Percentiles rank a stretch among this genome's conserved stretches.
phyloP scores from a whole-genome alignment of 2,329 filamentous ascomycete genomes.

The Clonostachys solani region DNA sequence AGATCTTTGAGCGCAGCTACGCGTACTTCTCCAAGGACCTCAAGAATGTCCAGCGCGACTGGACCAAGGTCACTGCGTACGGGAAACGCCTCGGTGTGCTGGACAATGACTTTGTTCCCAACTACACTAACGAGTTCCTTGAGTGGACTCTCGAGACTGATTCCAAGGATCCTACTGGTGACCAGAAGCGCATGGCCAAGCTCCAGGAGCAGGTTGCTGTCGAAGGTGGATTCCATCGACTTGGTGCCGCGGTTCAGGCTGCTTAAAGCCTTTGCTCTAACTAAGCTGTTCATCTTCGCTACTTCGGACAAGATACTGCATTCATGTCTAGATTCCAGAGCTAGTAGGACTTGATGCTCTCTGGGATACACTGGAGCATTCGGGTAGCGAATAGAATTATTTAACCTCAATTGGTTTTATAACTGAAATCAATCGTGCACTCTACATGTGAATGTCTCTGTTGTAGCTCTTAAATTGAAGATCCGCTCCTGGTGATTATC shows the following conservation, averaged over 20 bases:
- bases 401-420: too few species aligned
- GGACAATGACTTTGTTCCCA: slow-evolving; percentile 58
- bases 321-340: too few species aligned
- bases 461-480: too few species aligned
- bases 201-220: slow-evolving; percentile 64
- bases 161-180: slow-evolving; percentile 61
- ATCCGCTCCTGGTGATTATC: too few species aligned
- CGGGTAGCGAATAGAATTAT: too few species aligned
- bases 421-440: too few species aligned
- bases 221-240: slow-evolving; percentile 59
- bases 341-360: too few species aligned
- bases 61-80: slow-evolving; percentile 73
- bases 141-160: slow-evolving; percentile 62
- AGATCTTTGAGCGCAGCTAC: slow-evolving; percentile 76
- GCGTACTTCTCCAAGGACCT: slow-evolving; percentile 72
- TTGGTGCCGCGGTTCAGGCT: slow-evolving; percentile 15
- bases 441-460: too few species aligned
- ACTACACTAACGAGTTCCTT: slow-evolving; percentile 72
- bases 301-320: too few species aligned
- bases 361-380: too few species aligned
- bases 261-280: neutral
- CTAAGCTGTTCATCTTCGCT: too few species aligned
- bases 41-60: slow-evolving; percentile 72
- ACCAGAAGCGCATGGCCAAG: slow-evolving; percentile 70
- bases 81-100: slow-evolving; percentile 70